A percentile compares a stretch with the other conserved stretches of the same genome.
Evolutionary conservation across 164 flowering plant genomes (phyloP).

Genomic region (Vitis cinerea): DNA sequence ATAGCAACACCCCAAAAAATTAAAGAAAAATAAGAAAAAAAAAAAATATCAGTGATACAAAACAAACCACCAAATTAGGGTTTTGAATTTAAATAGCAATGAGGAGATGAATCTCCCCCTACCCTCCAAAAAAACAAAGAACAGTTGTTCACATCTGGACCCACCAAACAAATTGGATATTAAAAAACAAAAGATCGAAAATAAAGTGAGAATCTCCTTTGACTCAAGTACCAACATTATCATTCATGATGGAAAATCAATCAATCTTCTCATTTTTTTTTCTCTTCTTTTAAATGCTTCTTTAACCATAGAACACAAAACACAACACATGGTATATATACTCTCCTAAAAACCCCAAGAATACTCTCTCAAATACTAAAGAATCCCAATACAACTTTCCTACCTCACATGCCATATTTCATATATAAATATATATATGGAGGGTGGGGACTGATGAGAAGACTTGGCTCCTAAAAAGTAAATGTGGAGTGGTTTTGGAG

Average conservation of each 20-base stretch:
- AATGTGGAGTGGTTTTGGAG: not conserved
- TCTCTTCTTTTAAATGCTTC: no score
- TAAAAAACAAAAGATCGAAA: slow-evolving; percentile 5
- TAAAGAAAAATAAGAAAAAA: not conserved
- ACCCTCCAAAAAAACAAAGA: not conserved
- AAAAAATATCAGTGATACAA: not conserved
- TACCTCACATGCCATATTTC: no score
- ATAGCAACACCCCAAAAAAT: not conserved
- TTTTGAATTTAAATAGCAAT: not conserved
- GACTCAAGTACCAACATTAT: slow-evolving; percentile 14
- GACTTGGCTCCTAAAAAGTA: not conserved
- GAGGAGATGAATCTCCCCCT: not conserved
- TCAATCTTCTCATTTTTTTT: not conserved
- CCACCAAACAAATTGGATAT: slow-evolving; percentile 15
- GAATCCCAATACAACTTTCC: no score
- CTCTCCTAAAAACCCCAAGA: no score
- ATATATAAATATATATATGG: no score
- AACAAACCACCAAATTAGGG: slow-evolving; percentile 2
- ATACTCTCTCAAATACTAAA: no score
- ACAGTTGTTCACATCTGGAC: slow-evolving; percentile 10
- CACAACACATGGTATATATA: no score
- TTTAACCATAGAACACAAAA: no score
- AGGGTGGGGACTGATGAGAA: not conserved
- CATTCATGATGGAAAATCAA: slow-evolving; percentile 4
- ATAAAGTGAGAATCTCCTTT: slow-evolving; percentile 21